Evolutionary conservation across 805 yeast genomes (phyloP).

Genomic region (Zygosaccharomyces bisporus): DNA sequence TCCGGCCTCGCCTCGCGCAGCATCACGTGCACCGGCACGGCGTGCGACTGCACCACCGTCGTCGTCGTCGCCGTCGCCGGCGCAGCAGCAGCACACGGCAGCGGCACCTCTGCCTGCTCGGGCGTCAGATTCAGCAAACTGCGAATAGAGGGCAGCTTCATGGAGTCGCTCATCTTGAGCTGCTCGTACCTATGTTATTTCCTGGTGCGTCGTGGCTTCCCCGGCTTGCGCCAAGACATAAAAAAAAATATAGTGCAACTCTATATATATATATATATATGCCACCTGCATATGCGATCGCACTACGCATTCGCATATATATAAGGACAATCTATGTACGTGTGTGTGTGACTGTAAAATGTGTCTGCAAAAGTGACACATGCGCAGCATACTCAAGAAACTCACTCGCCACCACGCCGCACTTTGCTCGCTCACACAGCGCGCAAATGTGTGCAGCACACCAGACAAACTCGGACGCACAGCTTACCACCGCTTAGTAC

Average conservation of each 20-base stretch:
- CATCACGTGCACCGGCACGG: neutral
- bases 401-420: neutral
- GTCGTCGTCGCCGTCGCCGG: neutral
- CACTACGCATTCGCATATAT: no score
- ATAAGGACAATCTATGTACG: no score
- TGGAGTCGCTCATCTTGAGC: conserved; percentile 5
- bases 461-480: no score
- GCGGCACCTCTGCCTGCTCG: neutral
- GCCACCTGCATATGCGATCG: no score
- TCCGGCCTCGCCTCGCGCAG: neutral
- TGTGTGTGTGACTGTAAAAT: no score
- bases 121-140: conserved; percentile 12
- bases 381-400: neutral
- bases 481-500: no score
- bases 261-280: neutral
- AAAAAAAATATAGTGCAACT: no score
- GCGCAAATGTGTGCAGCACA: neutral
- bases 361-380: no score
- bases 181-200: neutral
- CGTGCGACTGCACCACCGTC: neutral
- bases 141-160: conserved; percentile 18
- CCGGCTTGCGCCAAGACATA: no score
- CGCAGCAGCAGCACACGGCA: neutral
- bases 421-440: neutral
- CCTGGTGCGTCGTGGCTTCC: no score